A percentile compares a stretch with the other conserved stretches of the same genome.
Conservation (phyloP, 2,329 filamentous ascomycete genomes). For the Pyricularia grisea region DNA sequence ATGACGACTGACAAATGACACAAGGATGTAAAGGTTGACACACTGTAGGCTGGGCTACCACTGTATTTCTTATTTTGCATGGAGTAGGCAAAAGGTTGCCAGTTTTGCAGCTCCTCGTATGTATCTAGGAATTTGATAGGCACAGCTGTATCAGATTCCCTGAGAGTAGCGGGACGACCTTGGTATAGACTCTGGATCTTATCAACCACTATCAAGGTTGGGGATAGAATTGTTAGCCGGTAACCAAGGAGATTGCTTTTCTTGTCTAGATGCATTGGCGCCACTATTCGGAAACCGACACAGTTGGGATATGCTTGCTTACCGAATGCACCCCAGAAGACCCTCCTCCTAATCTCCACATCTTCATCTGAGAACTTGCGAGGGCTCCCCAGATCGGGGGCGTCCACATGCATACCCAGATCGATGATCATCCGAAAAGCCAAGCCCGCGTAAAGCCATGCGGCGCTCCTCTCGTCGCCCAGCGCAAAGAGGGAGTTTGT, state of each 20-base stretch:
- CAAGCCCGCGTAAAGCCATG: slow-evolving; percentile 31
- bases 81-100: slow-evolving; percentile 22
- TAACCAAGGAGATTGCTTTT: background rate
- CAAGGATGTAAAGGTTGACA: slow-evolving; percentile 8
- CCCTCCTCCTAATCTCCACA: slow-evolving; percentile 12
- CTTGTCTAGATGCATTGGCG: background rate
- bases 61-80: background rate
- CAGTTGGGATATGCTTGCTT: background rate
- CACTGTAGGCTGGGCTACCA: slow-evolving; percentile 7
- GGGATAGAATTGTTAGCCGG: background rate
- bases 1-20: slow-evolving; percentile 9
- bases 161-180: slow-evolving; percentile 37
- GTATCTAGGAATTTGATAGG: slow-evolving; percentile 36
- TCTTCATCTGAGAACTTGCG: slow-evolving; percentile 19
- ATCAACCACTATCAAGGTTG: slow-evolving; percentile 4
- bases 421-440: slow-evolving; percentile 15
- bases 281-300: no score
- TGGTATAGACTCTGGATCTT: slow-evolving; percentile 47
- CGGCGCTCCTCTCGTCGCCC: slow-evolving; percentile 36
- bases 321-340: slow-evolving; percentile 13
- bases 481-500: slow-evolving; percentile 38
- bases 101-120: slow-evolving; percentile 43
- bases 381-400: slow-evolving; percentile 8
- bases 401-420: slow-evolving; percentile 14
- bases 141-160: slow-evolving; percentile 34